Percentiles rank a stretch among this genome's conserved stretches.
Conservation (phyloP, 2,329 filamentous ascomycete species). For the Salinomyces thailandicus region DNA sequence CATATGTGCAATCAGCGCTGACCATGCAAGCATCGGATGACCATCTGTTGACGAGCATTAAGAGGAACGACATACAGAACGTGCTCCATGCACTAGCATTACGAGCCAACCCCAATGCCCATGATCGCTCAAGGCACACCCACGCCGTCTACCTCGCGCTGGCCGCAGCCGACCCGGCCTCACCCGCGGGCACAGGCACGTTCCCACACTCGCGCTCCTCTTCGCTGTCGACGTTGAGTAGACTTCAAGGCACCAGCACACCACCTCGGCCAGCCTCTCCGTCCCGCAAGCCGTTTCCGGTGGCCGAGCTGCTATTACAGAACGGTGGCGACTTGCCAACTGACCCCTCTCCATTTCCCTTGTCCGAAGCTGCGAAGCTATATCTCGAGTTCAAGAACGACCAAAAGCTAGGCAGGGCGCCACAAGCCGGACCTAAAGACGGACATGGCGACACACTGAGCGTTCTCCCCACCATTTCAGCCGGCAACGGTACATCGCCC, state of each 20-base stretch:
- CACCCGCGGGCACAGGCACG: constrained; percentile 51
- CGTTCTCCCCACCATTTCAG: constrained; percentile 47
- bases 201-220: constrained; percentile 28
- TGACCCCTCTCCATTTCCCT: constrained; percentile 66
- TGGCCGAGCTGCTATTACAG: constrained; percentile 84
- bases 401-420: constrained; percentile 30
- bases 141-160: constrained; percentile 85
- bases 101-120: constrained; percentile 73
- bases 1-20: constrained; percentile 60
- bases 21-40: constrained; percentile 72
- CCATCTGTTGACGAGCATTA: constrained; percentile 80
- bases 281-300: constrained; percentile 55
- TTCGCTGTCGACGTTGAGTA: constrained; percentile 27
- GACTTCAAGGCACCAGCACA: constrained; percentile 7
- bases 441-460: constrained; percentile 46
- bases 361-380: constrained; percentile 66
- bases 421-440: constrained; percentile 17
- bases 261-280: constrained; percentile 33
- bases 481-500: constrained; percentile 20
- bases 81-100: constrained; percentile 85
- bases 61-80: constrained; percentile 89
- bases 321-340: constrained; percentile 84
- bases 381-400: constrained; percentile 73
- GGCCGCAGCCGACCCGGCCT: constrained; percentile 81
- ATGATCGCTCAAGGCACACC: constrained; percentile 77